Percentiles rank a stretch among this genome's conserved stretches.
Evolutionary conservation across 225 moss, liverwort and hornwort species (phyloP).

Genomic region (Sphagnum tenellum): DNA sequence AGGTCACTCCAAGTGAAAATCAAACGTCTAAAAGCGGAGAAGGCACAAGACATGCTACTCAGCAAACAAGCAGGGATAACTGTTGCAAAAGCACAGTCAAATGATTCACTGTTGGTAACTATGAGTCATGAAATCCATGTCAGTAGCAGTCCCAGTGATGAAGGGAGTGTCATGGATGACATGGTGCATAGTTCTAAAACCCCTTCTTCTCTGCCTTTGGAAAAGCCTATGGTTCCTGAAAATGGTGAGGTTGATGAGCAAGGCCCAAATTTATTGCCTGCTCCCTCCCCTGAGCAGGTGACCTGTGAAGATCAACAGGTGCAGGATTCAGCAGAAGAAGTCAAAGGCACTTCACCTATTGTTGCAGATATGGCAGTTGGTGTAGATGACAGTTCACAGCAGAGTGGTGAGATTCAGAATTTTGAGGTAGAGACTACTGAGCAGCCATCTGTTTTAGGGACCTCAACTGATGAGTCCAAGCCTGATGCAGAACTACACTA

Average conservation of each 20-base stretch:
- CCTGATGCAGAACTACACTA: slow-evolving; percentile 6
- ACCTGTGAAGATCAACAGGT: slow-evolving; percentile 16
- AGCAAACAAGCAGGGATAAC: slow-evolving; percentile 21
- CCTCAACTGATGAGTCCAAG: slow-evolving; percentile 5
- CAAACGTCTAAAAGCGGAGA: slow-evolving; percentile 53
- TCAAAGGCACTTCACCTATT: slow-evolving; percentile 9
- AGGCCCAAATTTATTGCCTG: slow-evolving; percentile 3
- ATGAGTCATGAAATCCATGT: slow-evolving; percentile 12
- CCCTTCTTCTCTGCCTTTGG: neutral
- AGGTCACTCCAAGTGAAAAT: slow-evolving; percentile 56
- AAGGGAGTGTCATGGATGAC: neutral
- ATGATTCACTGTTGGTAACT: slow-evolving; percentile 18
- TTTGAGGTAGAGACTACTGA: neutral
- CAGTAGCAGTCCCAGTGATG: neutral
- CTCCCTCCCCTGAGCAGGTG: slow-evolving; percentile 4
- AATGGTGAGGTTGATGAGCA: neutral
- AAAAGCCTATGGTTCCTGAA: neutral
- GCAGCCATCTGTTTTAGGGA: slow-evolving; percentile 3
- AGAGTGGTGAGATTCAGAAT: neutral
- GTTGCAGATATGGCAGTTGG: slow-evolving; percentile 3
- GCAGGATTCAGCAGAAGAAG: slow-evolving; percentile 19
- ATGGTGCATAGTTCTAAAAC: neutral
- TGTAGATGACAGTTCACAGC: neutral
- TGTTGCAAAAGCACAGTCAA: slow-evolving; percentile 9
- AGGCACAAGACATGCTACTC: slow-evolving; percentile 20